These are phyloP conservation scores for Sporobolomyces roseus DNA, from an alignment of 768 basidiomycete genomes.

Conservation along the genomic window DNA sequence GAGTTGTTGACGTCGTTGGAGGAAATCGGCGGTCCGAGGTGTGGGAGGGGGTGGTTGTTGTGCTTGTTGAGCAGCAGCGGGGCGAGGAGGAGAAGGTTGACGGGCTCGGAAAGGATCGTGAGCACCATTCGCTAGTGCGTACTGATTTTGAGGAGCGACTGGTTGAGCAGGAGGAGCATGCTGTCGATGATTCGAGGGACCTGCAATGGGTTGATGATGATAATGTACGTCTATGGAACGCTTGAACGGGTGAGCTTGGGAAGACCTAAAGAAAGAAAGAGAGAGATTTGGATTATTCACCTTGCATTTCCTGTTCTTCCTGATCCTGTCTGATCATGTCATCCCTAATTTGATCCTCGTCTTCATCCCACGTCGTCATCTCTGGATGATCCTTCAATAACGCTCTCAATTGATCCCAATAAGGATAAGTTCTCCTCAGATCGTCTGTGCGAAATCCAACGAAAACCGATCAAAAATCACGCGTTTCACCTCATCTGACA, in stretches of 20 bases:
- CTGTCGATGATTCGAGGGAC: slow-evolving; percentile 8
- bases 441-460: neutral
- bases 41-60: no score
- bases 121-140: no score
- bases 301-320: slow-evolving; percentile 1
- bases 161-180: neutral
- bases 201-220: neutral
- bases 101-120: neutral
- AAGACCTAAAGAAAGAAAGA: no score
- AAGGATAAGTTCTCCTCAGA: neutral
- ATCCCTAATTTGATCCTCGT: neutral
- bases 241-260: no score
- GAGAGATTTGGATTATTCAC: neutral
- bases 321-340: neutral
- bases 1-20: no score
- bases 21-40: no score
- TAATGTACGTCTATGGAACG: slow-evolving; percentile 4
- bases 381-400: slow-evolving; percentile 18
- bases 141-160: no score
- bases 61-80: no score
- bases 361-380: slow-evolving; percentile 4
- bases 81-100: neutral
- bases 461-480: neutral
- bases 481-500: neutral
- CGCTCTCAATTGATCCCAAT: neutral